Percentiles rank a stretch among this genome's conserved stretches.
These are phyloP conservation scores for Podaxis rugospora DNA, from an alignment of 768 basidiomycete genomes.

Conservation along the genomic window DNA sequence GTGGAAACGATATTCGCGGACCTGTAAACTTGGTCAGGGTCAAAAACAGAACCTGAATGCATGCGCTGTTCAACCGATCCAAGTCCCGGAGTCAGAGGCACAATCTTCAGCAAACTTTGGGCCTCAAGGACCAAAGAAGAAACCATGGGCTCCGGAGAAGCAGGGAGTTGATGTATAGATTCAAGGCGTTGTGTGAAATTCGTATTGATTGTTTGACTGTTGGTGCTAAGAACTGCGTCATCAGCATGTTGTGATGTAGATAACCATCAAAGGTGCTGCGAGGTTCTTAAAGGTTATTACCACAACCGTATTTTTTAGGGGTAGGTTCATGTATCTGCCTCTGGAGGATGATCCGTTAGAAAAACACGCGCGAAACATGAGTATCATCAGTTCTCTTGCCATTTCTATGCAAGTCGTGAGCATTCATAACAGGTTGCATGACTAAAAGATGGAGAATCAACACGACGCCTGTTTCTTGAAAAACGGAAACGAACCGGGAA, in stretches of 20 bases:
- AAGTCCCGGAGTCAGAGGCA: constrained; percentile 1
- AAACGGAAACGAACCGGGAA: not conserved
- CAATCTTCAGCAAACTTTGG: constrained; percentile 7
- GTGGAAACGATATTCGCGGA: constrained; percentile 20
- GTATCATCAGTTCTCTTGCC: not conserved
- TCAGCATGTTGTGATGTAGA: not conserved
- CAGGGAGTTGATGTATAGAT: not conserved
- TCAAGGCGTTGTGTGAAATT: not conserved
- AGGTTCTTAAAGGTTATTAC: not conserved
- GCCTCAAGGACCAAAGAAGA: constrained; percentile 2
- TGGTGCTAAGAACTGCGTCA: not conserved
- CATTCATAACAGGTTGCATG: not conserved
- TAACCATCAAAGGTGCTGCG: not conserved
- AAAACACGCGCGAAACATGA: constrained; percentile 6
- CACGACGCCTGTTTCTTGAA: not conserved
- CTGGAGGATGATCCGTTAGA: constrained; percentile 4
- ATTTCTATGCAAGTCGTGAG: not conserved
- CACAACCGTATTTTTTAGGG: not conserved
- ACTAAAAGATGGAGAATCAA: not conserved
- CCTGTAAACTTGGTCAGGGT: constrained; percentile 16
- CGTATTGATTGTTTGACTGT: not conserved
- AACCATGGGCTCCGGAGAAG: not conserved
- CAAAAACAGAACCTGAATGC: constrained; percentile 20
- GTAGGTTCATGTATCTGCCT: not conserved
- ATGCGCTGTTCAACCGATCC: constrained; percentile 3